Conservation (phyloP, 129 eudicot species). For the Erigeron canadensis region DNA sequence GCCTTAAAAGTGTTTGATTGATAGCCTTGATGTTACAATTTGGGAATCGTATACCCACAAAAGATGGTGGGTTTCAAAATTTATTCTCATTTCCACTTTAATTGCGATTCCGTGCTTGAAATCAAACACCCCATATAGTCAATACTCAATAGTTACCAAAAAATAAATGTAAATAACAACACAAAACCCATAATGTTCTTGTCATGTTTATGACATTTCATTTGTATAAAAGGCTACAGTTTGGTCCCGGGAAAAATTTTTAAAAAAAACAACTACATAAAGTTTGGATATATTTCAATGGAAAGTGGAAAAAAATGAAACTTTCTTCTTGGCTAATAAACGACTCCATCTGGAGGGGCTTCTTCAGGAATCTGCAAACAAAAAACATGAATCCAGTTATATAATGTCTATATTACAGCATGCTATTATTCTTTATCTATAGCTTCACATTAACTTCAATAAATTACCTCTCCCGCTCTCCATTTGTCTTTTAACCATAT, state of each 20-base stretch:
- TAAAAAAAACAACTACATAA: background rate
- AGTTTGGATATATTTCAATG: background rate
- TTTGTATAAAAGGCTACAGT: conserved; percentile 9
- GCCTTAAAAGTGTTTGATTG: no score
- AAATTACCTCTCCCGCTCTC: conserved; percentile 71
- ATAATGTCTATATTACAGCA: background rate
- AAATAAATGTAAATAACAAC: background rate
- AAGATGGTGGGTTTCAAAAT: no score
- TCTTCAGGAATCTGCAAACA: conserved; percentile 76
- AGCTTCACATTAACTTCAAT: background rate
- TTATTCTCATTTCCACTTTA: no score
- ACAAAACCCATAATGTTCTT: background rate
- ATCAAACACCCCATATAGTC: no score
- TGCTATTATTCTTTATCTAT: background rate
- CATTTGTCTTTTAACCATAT: conserved; percentile 68
- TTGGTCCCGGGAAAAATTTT: background rate
- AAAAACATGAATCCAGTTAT: background rate
- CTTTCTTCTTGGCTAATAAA: conserved; percentile 30
- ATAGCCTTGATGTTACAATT: no score
- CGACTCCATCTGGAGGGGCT: conserved; percentile 57
- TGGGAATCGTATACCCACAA: no score
- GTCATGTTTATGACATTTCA: conserved; percentile 17
- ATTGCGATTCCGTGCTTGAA: no score
- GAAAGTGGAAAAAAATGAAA: background rate
- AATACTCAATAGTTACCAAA: no score